Conservation (phyloP, 164 flowering plant species). For the Vitis riparia region DNA sequence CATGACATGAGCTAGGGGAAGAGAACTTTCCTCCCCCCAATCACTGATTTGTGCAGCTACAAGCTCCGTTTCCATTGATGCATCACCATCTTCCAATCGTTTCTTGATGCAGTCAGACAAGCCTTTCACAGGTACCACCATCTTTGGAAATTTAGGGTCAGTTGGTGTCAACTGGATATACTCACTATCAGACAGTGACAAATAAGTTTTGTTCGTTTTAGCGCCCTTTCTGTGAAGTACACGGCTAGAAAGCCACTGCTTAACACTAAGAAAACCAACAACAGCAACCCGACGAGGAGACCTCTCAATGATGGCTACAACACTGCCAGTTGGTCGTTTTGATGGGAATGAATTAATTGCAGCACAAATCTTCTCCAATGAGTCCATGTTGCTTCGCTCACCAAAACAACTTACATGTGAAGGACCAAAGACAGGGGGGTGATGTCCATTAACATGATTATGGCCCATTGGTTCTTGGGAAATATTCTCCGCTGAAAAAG, state of each 20-base stretch:
- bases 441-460: slow-evolving; percentile 22
- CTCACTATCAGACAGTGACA: slow-evolving; percentile 27
- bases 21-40: slow-evolving; percentile 66
- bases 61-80: slow-evolving; percentile 63
- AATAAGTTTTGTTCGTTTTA: slow-evolving; percentile 28
- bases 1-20: slow-evolving; percentile 62
- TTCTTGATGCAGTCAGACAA: slow-evolving; percentile 61
- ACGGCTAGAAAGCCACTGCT: slow-evolving; percentile 44
- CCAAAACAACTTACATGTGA: slow-evolving; percentile 11
- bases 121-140: slow-evolving; percentile 54
- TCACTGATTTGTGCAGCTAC: slow-evolving; percentile 68
- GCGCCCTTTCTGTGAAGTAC: slow-evolving; percentile 34
- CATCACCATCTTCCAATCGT: slow-evolving; percentile 64
- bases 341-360: slow-evolving; percentile 45
- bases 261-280: slow-evolving; percentile 73
- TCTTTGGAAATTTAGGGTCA: slow-evolving; percentile 69
- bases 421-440: slow-evolving; percentile 12
- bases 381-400: slow-evolving; percentile 23
- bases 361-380: slow-evolving; percentile 52
- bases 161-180: slow-evolving; percentile 61
- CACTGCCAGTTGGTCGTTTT: slow-evolving; percentile 88
- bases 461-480: slow-evolving; percentile 11
- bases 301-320: slow-evolving; percentile 64
- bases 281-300: slow-evolving; percentile 69
- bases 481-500: slow-evolving; percentile 18